phyloP scores from a whole-genome alignment of 2,329 filamentous ascomycete species.

The Blastomyces gilchristii region DNA sequence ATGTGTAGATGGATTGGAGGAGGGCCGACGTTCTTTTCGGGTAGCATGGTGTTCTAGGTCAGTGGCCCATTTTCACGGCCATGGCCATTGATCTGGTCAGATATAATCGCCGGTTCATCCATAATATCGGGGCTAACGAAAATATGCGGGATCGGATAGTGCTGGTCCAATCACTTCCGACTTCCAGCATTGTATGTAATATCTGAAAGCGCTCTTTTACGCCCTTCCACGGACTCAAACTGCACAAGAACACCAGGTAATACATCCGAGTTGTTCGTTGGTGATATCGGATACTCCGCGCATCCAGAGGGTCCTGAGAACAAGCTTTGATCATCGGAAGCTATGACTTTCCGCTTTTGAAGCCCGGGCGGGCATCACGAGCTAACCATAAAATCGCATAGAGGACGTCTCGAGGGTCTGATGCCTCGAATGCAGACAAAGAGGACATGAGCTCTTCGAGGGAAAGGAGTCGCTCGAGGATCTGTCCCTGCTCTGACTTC shows the following conservation, averaged over 20 bases:
- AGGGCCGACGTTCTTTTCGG: not conserved
- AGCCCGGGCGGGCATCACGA: constrained; percentile 3
- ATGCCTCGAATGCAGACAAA: not conserved
- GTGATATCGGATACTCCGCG: not conserved
- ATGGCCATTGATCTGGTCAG: not conserved
- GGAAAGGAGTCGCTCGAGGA: constrained; percentile 1
- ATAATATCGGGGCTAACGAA: not conserved
- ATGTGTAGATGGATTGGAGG: not conserved
- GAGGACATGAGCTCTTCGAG: constrained; percentile 3
- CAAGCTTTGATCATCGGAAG: not conserved
- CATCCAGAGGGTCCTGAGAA: not conserved
- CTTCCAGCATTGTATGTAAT: not conserved
- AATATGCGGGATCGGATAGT: not conserved
- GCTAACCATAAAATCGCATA: constrained; percentile 2
- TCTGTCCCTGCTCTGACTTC: not conserved
- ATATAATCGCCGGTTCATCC: too few relatives aligned
- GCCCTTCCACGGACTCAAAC: not conserved
- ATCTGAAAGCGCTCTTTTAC: not conserved
- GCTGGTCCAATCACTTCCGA: not conserved
- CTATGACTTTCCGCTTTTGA: not conserved
- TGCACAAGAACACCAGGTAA: not conserved
- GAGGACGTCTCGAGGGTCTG: not conserved
- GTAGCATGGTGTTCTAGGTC: not conserved
- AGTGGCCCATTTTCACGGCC: not conserved
- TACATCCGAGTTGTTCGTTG: not conserved